phyloP scores from a whole-genome alignment of 768 basidiomycete genomes.

The Tephrocybe sp. region DNA sequence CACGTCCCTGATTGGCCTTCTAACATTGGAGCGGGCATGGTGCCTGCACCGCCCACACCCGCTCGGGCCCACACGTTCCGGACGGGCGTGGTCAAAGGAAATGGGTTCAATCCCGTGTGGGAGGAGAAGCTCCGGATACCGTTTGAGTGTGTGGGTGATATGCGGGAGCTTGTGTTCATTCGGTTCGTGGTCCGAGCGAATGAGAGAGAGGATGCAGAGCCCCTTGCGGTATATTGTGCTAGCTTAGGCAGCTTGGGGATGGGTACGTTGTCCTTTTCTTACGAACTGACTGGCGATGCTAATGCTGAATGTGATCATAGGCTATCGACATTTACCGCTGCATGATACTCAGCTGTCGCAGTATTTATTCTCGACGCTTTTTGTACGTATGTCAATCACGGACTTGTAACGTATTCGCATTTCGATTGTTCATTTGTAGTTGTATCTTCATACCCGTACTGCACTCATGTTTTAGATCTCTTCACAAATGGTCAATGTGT shows the following conservation, averaged over 20 bases:
- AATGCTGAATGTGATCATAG: conserved; percentile 33
- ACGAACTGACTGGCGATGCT: background rate
- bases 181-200: conserved; percentile 75
- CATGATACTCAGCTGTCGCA: conserved; percentile 88
- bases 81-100: conserved; percentile 77
- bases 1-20: conserved; percentile 75
- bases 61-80: conserved; percentile 48
- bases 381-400: conserved; percentile 64
- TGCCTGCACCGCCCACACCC: conserved; percentile 14
- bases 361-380: conserved; percentile 90
- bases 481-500: no score
- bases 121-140: conserved; percentile 67
- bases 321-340: conserved; percentile 91
- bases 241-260: conserved; percentile 71
- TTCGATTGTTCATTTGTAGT: no score
- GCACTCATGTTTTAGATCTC: no score
- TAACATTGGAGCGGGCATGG: conserved; percentile 3
- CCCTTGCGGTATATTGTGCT: conserved; percentile 75
- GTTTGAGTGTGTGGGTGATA: conserved; percentile 74
- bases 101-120: conserved; percentile 95
- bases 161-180: conserved; percentile 86
- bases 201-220: conserved; percentile 55
- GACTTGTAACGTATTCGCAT: conserved; percentile 4
- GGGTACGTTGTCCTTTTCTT: conserved; percentile 41
- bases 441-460: no score